Evolutionary conservation across 2,329 filamentous ascomycete genomes (phyloP), one percentile per base, ranked within the genome.

Genomic region (Talaromyces albobiverticillius): DNA sequence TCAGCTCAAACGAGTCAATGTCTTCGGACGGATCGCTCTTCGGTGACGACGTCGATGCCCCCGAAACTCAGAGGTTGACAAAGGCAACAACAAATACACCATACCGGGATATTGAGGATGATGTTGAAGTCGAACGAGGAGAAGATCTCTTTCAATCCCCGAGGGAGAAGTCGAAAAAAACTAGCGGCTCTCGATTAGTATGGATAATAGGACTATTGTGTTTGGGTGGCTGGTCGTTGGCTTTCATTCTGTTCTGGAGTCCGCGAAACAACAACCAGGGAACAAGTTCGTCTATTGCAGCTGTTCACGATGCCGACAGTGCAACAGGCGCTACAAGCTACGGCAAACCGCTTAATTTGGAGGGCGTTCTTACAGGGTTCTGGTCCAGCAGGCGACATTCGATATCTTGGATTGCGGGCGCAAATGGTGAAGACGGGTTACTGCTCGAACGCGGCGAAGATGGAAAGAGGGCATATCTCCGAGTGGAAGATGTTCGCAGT

Each of bases 401-500:
- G 2, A 73, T 79, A 43, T 70, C 74, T 1, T 79, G 76, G 76
- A 74, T 77, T 57, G 68, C 71, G 2, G 76, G 76, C 1, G 68
- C 76, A n/a, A 64, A 73, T 48, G 75, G 73, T 9, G 73, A 78
- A 60, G 94, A 99, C 67, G 94, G 94, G 1, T 71, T 97, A 56
- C 71, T 99, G 60, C 81, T 99, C 18, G 88, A 96, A 71, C 80
- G 82, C 64, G 68, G 68, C 23, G 84, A 79, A 48, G 82, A 51
- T 22, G 64, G 70, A 1, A 84, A 80, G 4, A 85, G 89, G 63
- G 85, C 87, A 56, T 97, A 87, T 63, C 75, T 99, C 51, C 83
- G 94, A 1, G 89, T 96, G 1, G 88, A 96, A 67, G 90, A 97
- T 69, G 87, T 99, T 51, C 83, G 86, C 54, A 80, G 79, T 47